Evolutionary conservation across 2,329 filamentous ascomycete genomes (phyloP).

Genomic region (Cytospora schulzeri): DNA sequence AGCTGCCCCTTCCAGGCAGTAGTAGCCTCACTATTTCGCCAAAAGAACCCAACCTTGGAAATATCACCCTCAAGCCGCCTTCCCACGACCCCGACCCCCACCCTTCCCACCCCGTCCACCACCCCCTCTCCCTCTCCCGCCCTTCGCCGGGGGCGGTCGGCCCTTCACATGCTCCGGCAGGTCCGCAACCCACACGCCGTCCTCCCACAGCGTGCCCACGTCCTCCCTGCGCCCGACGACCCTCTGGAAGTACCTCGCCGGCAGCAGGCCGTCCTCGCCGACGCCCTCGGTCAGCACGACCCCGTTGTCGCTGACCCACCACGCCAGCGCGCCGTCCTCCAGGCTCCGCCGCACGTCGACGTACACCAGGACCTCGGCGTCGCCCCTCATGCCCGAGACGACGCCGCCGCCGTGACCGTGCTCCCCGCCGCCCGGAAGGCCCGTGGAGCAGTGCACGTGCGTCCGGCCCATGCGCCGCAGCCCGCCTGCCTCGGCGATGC

Average conservation of each 20-base stretch:
- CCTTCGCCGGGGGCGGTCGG: conserved; percentile 52
- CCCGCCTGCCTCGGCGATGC: conserved; percentile 76
- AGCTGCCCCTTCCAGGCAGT: background rate
- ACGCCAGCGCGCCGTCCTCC: conserved; percentile 60
- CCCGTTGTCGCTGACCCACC: conserved; percentile 79
- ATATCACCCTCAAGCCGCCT: conserved; percentile 26
- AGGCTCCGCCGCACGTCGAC: conserved; percentile 72
- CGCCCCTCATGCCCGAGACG: conserved; percentile 78
- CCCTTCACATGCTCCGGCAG: conserved; percentile 62
- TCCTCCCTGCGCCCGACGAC: conserved; percentile 64
- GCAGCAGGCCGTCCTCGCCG: conserved; percentile 62
- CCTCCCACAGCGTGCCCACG: conserved; percentile 68
- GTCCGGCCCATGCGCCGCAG: conserved; percentile 80
- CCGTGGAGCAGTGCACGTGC: conserved; percentile 87
- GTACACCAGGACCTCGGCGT: conserved; percentile 77
- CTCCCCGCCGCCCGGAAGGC: conserved; percentile 56
- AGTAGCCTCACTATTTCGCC: background rate
- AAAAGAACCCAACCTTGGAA: conserved; percentile 7
- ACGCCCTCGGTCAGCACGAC: conserved; percentile 68
- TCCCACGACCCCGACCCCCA: conserved; percentile 12
- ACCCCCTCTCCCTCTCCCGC: conserved; percentile 33
- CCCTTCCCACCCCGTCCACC: conserved; percentile 27
- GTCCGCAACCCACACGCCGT: conserved; percentile 67
- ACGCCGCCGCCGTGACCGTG: conserved; percentile 44
- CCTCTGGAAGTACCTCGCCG: conserved; percentile 67